Percentiles rank a stretch among this genome's conserved stretches.
Conservation (phyloP, 2,329 filamentous ascomycete genomes). For the Acephala macrosclerotiorum region DNA sequence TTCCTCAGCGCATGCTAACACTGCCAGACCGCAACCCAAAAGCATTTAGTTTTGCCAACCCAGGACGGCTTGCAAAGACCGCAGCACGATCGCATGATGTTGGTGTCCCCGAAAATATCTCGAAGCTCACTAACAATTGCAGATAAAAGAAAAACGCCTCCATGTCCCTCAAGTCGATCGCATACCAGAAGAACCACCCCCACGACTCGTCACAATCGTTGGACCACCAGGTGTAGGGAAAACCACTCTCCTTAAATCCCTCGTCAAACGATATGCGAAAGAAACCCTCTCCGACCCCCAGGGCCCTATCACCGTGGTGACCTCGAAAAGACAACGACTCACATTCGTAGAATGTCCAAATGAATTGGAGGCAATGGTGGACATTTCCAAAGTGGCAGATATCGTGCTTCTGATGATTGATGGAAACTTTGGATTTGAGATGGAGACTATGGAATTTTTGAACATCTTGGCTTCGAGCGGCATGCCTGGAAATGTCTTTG, state of each 20-base stretch:
- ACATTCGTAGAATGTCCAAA: slow-evolving; percentile 99
- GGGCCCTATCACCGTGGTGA: slow-evolving; percentile 94
- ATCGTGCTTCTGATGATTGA: slow-evolving; percentile 98
- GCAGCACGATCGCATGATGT: slow-evolving; percentile 63
- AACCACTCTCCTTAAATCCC: slow-evolving; percentile 92
- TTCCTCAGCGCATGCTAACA: slow-evolving; percentile 18
- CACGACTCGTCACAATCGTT: slow-evolving; percentile 91
- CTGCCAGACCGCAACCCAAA: slow-evolving; percentile 45
- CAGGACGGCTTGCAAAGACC: slow-evolving; percentile 45
- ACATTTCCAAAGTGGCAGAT: slow-evolving; percentile 95
- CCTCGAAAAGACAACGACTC: slow-evolving; percentile 91
- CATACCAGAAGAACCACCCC: slow-evolving; percentile 92
- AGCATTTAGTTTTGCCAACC: slow-evolving; percentile 47
- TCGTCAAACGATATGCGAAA: slow-evolving; percentile 94
- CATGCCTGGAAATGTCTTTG: slow-evolving; percentile 99
- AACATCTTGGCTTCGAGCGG: slow-evolving; percentile 92
- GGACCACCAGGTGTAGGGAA: slow-evolving; percentile 95
- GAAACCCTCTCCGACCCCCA: slow-evolving; percentile 90
- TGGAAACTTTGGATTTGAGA: slow-evolving; percentile 98
- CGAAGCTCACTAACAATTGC: slow-evolving; percentile 16
- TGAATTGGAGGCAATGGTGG: slow-evolving; percentile 94
- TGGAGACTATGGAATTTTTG: slow-evolving; percentile 99
- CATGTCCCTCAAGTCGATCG: slow-evolving; percentile 98
- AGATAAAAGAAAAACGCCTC: slow-evolving; percentile 94
- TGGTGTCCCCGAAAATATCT: slow-evolving; percentile 34